Evolutionary conservation across 208 protist genomes (phyloP), one percentile per base, ranked within the genome.

Genomic region (Zelonia costaricensis): DNA sequence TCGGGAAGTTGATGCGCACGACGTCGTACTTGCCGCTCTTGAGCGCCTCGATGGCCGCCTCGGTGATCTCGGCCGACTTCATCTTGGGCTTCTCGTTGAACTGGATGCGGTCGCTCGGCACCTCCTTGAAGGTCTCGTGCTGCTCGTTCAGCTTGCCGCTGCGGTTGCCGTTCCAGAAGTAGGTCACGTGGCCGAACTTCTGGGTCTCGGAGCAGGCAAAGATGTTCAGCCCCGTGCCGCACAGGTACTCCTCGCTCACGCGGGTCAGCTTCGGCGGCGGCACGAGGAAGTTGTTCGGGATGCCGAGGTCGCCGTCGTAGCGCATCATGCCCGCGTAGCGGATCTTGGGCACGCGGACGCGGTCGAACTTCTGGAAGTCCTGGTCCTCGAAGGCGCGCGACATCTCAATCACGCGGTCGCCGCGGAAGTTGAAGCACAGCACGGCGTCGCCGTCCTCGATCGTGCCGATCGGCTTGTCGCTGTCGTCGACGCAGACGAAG

Each of bases 81-180:
- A 98, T 98, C 69, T 86, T 75, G 23, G 96, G 96, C 67, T 95
- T 93, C 77, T 96, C 78, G 74, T 96, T 97, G 78, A 97, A 97
- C 58, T 97, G 85, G n/a, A 93, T 61, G 45, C 85, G 88, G 78
- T 95, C 87, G 71, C 89, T 97, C 25, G 75, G 51, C 74, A 98
- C 91, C 76, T 97, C 86, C 40, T 82, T 69, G 76, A 98, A 98
- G 27, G 82, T 92, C 78, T 98, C 95, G 52, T 85, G 77, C 58
- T 79, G 45, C 62, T 88, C 87, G 71, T 92, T 65, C 47, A 98
- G 45, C 74, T 97, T 95, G 53, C 93, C 96, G 56, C 80, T 93
- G 68, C 92, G 83, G 86, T 98, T 98, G 47, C 96, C 96, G 73
- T 98, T 98, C 91, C 91, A 98, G 76, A 98, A 98, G 90, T 97